Evolutionary conservation across 2,329 filamentous ascomycete genomes (phyloP), one percentile per base, ranked within the genome.

Genomic region (Dactylellina haptotyla): DNA sequence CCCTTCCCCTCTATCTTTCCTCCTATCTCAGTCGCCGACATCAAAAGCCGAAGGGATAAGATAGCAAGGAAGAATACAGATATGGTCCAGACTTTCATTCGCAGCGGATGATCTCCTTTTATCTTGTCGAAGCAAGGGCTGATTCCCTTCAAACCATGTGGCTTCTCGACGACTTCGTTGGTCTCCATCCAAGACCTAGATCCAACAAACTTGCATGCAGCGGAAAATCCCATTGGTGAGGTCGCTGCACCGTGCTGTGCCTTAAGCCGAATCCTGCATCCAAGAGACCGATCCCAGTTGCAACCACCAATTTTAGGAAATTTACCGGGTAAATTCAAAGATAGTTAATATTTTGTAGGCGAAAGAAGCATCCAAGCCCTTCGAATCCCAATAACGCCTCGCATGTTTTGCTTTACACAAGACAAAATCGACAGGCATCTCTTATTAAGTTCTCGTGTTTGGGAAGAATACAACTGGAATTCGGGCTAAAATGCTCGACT

Each of bases 401-500:
- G 58, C 66, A 71, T 71, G 25, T 23, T 64, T 58, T 64, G 50
- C 61, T 66, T 32, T 45, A 23, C 16, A 30, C 67, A 62, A 56
- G 39, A 73, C 58, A 39, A 25, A 30, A 59, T 28, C 25, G 30
- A 43, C 58, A 64, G 43, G 59, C 58, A 64, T 71, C 23, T 54
- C 32, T 39, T 56, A 50, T 71, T 43, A 58, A 16, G n/a, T 18
- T 34, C 51, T 54, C 51, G 39, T 41, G 30, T 71, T 58, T 57
- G 18, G 30, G 48, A 48, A 26, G 23, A 20, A 20, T 25, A 54
- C 20, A 32, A 16, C 20, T 53, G 39, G 58, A 45, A 64, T 58
- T 64, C 43, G 66, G 66, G 51, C 59, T 71, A 71, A 71, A 71
- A 64, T 64, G 51, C 30, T 46, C 18, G 20, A 43, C 51, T 71